Evolutionary conservation across 208 protist genomes (phyloP).

Genomic region (Sergeia podlipaevii): DNA sequence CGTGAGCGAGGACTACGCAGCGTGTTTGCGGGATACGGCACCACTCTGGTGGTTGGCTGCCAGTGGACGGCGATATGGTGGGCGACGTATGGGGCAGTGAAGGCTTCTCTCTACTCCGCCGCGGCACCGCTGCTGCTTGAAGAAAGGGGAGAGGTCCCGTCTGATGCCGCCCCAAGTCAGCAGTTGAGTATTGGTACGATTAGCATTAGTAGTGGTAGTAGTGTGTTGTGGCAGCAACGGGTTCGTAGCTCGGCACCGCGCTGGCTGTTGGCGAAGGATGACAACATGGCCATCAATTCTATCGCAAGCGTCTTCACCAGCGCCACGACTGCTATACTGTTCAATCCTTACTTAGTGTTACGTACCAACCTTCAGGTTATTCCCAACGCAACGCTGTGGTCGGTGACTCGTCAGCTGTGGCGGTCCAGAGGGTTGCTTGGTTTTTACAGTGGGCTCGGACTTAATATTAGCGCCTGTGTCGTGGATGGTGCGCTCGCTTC

Average conservation of each 20-base stretch:
- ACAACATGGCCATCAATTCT: conserved; percentile 70
- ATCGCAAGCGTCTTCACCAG: conserved; percentile 59
- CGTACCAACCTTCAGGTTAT: conserved; percentile 79
- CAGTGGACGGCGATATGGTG: conserved; percentile 87
- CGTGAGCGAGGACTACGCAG: conserved; percentile 54
- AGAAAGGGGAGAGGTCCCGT: conserved; percentile 1
- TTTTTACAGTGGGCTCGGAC: conserved; percentile 67
- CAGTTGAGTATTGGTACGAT: too few species aligned
- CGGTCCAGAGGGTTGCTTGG: conserved; percentile 41
- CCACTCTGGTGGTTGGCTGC: conserved; percentile 70
- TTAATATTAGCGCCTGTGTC: conserved; percentile 67
- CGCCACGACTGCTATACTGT: conserved; percentile 62
- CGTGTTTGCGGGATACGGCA: conserved; percentile 76
- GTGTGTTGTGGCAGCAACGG: not conserved
- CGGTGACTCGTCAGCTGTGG: conserved; percentile 36
- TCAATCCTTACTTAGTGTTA: conserved; percentile 84
- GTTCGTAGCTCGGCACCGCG: conserved; percentile 11
- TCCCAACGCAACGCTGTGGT: conserved; percentile 56
- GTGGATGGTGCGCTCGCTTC: conserved; percentile 74
- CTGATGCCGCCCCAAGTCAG: too few species aligned
- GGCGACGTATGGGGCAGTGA: conserved; percentile 57
- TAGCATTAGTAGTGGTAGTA: too few species aligned
- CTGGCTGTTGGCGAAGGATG: conserved; percentile 51
- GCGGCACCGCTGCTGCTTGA: conserved; percentile 25
- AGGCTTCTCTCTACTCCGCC: conserved; percentile 38